Evolutionary conservation across 805 yeast genomes (phyloP).

Genomic region (Lipomyces yamadae): DNA sequence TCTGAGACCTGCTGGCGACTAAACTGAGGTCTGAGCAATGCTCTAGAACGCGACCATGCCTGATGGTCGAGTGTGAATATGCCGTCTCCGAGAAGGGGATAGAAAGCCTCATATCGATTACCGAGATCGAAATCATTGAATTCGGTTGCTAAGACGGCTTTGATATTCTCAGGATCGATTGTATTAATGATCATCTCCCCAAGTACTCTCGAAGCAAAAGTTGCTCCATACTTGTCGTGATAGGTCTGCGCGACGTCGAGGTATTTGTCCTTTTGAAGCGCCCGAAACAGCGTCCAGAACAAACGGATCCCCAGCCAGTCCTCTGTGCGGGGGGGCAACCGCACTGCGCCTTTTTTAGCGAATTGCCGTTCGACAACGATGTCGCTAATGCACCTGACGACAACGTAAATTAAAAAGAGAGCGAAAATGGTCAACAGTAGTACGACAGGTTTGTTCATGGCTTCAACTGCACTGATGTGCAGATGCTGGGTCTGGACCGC

Average conservation of each 20-base stretch:
- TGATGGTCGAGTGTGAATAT: constrained; percentile 47
- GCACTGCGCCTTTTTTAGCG: neutral
- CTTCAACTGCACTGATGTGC: neutral
- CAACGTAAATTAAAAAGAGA: neutral
- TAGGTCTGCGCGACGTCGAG: neutral
- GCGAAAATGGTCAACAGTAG: neutral
- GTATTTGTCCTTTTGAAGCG: neutral
- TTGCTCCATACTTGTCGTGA: neutral
- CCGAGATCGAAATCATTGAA: constrained; percentile 45
- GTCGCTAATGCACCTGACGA: neutral
- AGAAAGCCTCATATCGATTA: constrained; percentile 38
- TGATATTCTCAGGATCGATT: constrained; percentile 45
- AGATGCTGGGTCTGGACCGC: neutral
- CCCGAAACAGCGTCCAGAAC: neutral
- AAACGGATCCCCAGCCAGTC: neutral
- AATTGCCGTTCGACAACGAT: constrained; percentile 3
- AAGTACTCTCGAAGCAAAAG: constrained; percentile 1
- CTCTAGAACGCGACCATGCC: constrained; percentile 48
- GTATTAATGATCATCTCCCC: constrained; percentile 9
- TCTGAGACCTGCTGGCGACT: constrained; percentile 43
- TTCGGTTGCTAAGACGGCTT: constrained; percentile 43
- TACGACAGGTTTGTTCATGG: neutral
- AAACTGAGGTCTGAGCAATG: constrained; percentile 48
- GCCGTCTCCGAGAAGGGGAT: constrained; percentile 45
- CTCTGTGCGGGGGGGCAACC: neutral